phyloP scores from a whole-genome alignment of 208 protist species.

The Trypanosoma mega region DNA sequence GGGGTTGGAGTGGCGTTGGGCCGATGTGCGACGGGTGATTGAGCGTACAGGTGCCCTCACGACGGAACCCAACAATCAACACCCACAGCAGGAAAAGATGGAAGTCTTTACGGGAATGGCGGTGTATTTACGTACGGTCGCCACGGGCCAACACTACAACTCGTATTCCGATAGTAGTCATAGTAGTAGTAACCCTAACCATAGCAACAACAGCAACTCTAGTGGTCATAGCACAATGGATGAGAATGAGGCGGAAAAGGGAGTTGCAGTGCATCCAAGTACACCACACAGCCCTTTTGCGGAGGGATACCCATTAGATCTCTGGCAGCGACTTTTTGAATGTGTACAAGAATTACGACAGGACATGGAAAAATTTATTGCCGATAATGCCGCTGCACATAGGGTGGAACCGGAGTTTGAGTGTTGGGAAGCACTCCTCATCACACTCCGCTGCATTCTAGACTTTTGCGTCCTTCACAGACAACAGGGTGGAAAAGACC shows the following conservation, averaged over 20 bases:
- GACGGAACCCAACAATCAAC: conserved; percentile 11
- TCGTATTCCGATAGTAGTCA: not conserved
- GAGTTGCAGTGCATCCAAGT: too few species aligned
- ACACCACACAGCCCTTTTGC: conserved; percentile 41
- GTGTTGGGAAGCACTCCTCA: conserved; percentile 82
- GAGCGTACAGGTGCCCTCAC: conserved; percentile 37
- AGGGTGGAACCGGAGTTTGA: conserved; percentile 78
- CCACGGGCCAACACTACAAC: conserved; percentile 63
- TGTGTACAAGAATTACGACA: conserved; percentile 51
- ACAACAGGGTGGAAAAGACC: conserved; percentile 35
- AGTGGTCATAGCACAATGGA: too few species aligned
- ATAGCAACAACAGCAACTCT: too few species aligned
- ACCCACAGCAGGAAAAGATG: conserved; percentile 38
- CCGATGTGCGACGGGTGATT: conserved; percentile 51
- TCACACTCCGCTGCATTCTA: conserved; percentile 64
- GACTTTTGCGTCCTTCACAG: conserved; percentile 68
- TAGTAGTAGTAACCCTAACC: not conserved
- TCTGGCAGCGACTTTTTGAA: conserved; percentile 53
- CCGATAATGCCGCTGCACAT: conserved; percentile 18
- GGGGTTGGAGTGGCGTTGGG: conserved; percentile 64
- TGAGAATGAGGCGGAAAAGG: too few species aligned
- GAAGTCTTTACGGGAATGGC: conserved; percentile 82
- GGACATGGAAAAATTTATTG: conserved; percentile 73
- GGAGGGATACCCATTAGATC: conserved; percentile 36
- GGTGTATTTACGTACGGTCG: conserved; percentile 68